A percentile compares a stretch with the other conserved stretches of the same genome.
Conservation (phyloP, 2,329 filamentous ascomycete species). For the Alternaria atra region DNA sequence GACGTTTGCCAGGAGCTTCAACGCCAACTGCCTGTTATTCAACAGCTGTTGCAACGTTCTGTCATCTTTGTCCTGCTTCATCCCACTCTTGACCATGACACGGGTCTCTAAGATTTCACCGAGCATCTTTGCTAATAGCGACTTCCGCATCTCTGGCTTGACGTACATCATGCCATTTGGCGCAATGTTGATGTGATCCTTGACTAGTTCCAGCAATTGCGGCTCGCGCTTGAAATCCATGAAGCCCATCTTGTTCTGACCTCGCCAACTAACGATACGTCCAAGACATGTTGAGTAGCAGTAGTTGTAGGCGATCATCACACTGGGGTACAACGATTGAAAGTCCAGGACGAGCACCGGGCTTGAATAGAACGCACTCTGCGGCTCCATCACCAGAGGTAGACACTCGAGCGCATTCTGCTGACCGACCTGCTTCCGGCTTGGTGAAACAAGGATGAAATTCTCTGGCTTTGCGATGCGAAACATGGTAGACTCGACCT, state of each 20-base stretch:
- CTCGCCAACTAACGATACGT: slow-evolving; percentile 85
- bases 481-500: slow-evolving; percentile 99
- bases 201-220: slow-evolving; percentile 77
- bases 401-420: slow-evolving; percentile 96
- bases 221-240: slow-evolving; percentile 82
- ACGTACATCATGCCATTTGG: slow-evolving; percentile 98
- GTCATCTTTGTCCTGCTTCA: slow-evolving; percentile 93
- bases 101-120: slow-evolving; percentile 94
- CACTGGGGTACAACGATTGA: slow-evolving; percentile 92
- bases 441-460: slow-evolving; percentile 88
- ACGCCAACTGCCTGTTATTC: slow-evolving; percentile 90
- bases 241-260: slow-evolving; percentile 93
- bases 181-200: slow-evolving; percentile 88
- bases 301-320: slow-evolving; percentile 99
- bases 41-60: slow-evolving; percentile 83
- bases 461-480: slow-evolving; percentile 97
- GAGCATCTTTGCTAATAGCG: slow-evolving; percentile 93
- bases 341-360: slow-evolving; percentile 93
- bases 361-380: slow-evolving; percentile 91
- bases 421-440: slow-evolving; percentile 86
- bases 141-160: slow-evolving; percentile 85
- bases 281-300: slow-evolving; percentile 98
- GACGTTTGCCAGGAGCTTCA: slow-evolving; percentile 98
- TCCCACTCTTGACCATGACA: slow-evolving; percentile 96
- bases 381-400: slow-evolving; percentile 96